These are phyloP conservation scores for Mycena citricolor DNA, from an alignment of 1,284 basidiomycete species.

Conservation along the genomic window DNA sequence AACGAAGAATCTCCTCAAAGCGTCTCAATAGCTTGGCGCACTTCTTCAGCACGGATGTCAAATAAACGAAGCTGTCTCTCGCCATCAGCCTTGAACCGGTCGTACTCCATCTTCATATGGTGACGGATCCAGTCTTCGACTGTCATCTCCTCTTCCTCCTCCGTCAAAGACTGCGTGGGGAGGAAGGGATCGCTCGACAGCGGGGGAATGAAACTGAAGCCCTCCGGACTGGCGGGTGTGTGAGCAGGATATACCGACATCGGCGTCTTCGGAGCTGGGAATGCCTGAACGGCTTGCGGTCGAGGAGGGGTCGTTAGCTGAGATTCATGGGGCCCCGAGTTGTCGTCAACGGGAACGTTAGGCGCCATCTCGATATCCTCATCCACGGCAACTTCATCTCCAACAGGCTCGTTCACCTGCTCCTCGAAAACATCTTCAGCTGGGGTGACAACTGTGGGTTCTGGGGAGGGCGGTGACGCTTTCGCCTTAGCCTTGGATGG, in stretches of 20 bases:
- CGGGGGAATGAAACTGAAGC: conserved; percentile 30
- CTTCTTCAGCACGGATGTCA: conserved; percentile 57
- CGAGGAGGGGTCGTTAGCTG: conserved; percentile 21
- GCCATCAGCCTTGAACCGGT: conserved; percentile 61
- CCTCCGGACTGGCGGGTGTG: conserved; percentile 12
- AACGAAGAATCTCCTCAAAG: no score
- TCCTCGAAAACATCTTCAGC: conserved; percentile 2
- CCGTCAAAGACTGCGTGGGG: conserved; percentile 46
- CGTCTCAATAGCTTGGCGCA: conserved; percentile 46
- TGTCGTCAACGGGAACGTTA: conserved; percentile 24
- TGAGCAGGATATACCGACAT: conserved; percentile 3
- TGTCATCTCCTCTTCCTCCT: conserved; percentile 68
- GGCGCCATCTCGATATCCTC: conserved; percentile 31
- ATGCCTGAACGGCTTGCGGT: not conserved
- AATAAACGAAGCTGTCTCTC: conserved; percentile 59
- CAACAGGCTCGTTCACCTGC: not conserved
- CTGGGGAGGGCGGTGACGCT: conserved; percentile 7
- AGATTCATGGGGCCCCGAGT: conserved; percentile 4
- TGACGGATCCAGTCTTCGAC: conserved; percentile 76
- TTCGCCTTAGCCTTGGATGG: conserved; percentile 12
- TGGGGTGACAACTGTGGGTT: not conserved
- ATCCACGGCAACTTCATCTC: conserved; percentile 28
- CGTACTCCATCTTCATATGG: conserved; percentile 64
- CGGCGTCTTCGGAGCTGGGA: not conserved
- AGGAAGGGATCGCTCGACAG: conserved; percentile 43